Conservation (phyloP, 257 asterid species). For the Vinca minor region DNA sequence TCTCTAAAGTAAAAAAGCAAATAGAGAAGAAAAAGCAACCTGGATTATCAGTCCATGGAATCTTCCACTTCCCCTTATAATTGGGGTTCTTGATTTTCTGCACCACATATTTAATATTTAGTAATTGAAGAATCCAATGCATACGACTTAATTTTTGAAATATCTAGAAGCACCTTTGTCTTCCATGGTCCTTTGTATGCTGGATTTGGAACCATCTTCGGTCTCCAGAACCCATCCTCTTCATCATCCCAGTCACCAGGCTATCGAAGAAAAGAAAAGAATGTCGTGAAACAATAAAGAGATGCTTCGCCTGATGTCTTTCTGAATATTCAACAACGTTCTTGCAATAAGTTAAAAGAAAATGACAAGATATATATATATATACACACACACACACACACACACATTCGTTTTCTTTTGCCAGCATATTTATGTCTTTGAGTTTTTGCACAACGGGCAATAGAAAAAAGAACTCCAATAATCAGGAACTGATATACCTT, state of each 20-base stretch:
- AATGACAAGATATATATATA: background rate
- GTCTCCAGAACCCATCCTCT: constrained; percentile 80
- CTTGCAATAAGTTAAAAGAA: background rate
- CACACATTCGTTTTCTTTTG: background rate
- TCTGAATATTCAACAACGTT: background rate
- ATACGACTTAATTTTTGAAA: background rate
- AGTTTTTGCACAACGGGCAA: background rate
- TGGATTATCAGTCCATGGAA: constrained; percentile 9
- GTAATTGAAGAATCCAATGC: background rate
- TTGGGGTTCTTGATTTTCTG: constrained; percentile 10
- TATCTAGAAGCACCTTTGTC: constrained; percentile 35
- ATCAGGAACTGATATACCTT: constrained; percentile 29
- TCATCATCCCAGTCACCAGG: constrained; percentile 92
- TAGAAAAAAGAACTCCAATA: background rate
- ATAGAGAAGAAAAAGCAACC: background rate
- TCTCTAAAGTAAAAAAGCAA: background rate
- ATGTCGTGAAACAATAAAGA: background rate
- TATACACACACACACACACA: too few relatives aligned
- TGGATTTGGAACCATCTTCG: constrained; percentile 70
- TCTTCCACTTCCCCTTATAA: constrained; percentile 13
- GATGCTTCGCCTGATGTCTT: background rate
- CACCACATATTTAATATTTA: background rate
- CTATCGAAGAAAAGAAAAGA: constrained; percentile 24
- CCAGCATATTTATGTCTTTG: background rate
- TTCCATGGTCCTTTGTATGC: constrained; percentile 76